A percentile compares a stretch with the other conserved stretches of the same genome.
Conservation (phyloP, 2,329 filamentous ascomycete genomes). For the Apiospora saccharicola region DNA sequence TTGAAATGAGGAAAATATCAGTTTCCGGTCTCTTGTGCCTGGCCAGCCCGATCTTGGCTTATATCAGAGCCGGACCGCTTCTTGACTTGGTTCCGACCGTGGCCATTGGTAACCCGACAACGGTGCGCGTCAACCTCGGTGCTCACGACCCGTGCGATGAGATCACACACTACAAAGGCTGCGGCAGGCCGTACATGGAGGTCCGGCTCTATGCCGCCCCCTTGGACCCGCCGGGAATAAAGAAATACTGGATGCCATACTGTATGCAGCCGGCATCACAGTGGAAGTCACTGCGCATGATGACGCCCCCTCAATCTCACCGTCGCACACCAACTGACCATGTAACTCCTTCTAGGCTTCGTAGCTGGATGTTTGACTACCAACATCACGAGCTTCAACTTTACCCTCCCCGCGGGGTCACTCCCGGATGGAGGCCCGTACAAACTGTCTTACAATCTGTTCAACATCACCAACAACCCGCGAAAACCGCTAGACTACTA, state of each 20-base stretch:
- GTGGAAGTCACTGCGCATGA: neutral
- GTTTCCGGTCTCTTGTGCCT: neutral
- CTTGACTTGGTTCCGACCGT: neutral
- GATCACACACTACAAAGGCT: neutral
- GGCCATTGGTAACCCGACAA: neutral
- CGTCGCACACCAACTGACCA: neutral
- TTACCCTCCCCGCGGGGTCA: neutral
- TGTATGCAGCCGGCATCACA: neutral
- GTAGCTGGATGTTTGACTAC: neutral
- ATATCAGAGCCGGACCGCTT: neutral
- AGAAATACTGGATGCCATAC: neutral
- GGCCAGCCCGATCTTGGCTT: neutral
- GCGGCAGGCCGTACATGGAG: neutral
- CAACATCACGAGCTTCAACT: neutral
- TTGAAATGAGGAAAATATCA: neutral
- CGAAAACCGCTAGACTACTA: neutral
- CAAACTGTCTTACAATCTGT: neutral
- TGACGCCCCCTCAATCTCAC: neutral
- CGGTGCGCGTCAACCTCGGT: neutral
- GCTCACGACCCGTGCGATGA: slow-evolving; percentile 6
- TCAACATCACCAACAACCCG: neutral
- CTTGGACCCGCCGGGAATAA: neutral
- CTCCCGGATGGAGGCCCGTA: neutral
- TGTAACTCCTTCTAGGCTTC: neutral
- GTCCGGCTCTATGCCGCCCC: neutral